Evolutionary conservation across 352 stramenopile genomes (phyloP), one percentile per base, ranked within the genome.

Genomic region (Phytophthora ohioensis): DNA sequence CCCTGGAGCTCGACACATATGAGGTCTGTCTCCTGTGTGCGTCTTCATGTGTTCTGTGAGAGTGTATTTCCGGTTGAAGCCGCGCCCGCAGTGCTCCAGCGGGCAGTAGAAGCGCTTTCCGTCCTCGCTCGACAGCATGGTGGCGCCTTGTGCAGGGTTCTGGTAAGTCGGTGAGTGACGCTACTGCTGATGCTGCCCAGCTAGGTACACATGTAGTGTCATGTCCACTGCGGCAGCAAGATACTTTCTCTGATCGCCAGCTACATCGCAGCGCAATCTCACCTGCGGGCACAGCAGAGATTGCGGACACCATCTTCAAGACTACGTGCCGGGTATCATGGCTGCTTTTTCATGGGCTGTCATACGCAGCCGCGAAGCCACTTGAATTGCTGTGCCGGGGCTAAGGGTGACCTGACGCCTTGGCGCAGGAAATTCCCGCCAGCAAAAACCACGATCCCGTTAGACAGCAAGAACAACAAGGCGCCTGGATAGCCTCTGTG

Each of bases 11-110:
- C 73, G 71, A 57, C 82, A 90, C 3, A 75, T 53, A 41, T 86
- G 76, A 0, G 82, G 80, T 32, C 80, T 88, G 52, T 87, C 82
- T 32, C 80, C 82, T 21, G 76, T 84, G 66, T 90, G 82, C 0
- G 78, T 89, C 72, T 90, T 89, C 47, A 82, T 77, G 64, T 90
- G 82, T 67, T 89, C 80, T 0, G 63, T 77, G 46, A 87, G 80
- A 12, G 82, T 87, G 67, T 87, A 88, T 54, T 85, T 83, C 62
- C 82, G 78, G 43, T 76, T 81, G 71, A 82, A 84, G 9, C 65
- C 62, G 32, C 75, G 63, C 4, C 63, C 52, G 38, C 71, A 82
- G 15, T 52, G 60, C 3, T 53, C 55, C 2, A 69, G 34, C 15
- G 74, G 74, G 35, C 74, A 81, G 15, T 46, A 30, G 60, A 80